Percentiles rank a stretch among this genome's conserved stretches.
Evolutionary conservation across 805 yeast genomes (phyloP).

Genomic region (Kazachstania martiniae): DNA sequence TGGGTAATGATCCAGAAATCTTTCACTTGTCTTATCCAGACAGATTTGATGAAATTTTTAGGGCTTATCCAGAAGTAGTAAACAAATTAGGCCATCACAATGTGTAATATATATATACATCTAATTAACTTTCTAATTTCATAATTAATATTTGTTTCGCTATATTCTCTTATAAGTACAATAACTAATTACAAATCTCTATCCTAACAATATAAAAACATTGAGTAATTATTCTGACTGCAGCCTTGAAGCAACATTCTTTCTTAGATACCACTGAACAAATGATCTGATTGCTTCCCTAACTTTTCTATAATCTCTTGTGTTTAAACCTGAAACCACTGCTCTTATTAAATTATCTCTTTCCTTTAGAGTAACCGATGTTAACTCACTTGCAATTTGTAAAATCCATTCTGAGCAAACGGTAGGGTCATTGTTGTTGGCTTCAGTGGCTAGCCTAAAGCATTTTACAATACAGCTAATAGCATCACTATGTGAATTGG

Average conservation of each 20-base stretch:
- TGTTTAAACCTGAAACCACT: constrained; percentile 47
- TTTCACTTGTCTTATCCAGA: constrained; percentile 64
- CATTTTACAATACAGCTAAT: constrained; percentile 61
- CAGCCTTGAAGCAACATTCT: constrained; percentile 46
- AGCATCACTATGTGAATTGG: constrained; percentile 61
- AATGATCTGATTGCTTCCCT: constrained; percentile 67
- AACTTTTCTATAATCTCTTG: constrained; percentile 63
- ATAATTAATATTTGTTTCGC: no score
- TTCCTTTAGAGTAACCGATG: constrained; percentile 59
- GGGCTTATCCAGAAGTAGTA: constrained; percentile 59
- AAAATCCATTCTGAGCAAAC: constrained; percentile 47
- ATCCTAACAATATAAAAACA: neutral
- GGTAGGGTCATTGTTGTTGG: constrained; percentile 29
- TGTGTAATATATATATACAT: constrained; percentile 14
- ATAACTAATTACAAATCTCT: neutral
- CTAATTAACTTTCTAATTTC: no score
- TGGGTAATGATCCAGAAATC: constrained; percentile 77
- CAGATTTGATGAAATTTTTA: constrained; percentile 50
- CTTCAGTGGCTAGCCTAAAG: constrained; percentile 42
- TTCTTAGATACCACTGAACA: constrained; percentile 71
- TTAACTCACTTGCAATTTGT: constrained; percentile 35
- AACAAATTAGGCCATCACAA: constrained; percentile 35
- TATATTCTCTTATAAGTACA: neutral
- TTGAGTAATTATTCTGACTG: constrained; percentile 3
- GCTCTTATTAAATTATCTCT: constrained; percentile 48